Base-by-base conservation (phyloP, 805 yeast genomes). In the Starmerella roubikii region DNA sequence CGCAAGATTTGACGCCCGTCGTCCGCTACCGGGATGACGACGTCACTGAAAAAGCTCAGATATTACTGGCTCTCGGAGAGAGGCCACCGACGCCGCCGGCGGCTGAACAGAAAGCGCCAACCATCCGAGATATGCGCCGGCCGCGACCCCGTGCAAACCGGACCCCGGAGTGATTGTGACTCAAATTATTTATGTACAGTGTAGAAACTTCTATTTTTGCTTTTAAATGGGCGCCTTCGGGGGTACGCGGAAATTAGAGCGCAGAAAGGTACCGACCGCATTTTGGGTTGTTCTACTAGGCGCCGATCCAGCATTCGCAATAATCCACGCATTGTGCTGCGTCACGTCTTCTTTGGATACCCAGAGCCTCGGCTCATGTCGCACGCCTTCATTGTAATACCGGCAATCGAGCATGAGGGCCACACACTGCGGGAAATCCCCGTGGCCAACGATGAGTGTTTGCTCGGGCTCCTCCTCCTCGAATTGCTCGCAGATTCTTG, bases 221-320 rank as follows among this genome's bases (percentile, higher is more conserved):
- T n/a, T n/a, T n/a, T n/a, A n/a, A n/a, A 23, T 21, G 22, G 22
- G 9, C n/a, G 15, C n/a, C n/a, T n/a, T n/a, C n/a, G n/a, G n/a
- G n/a, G n/a, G n/a, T n/a, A n/a, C n/a, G n/a, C n/a, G n/a, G n/a
- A n/a, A 22, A 8, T 22, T 22, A 8, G 24, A 22, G 2, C 54
- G 36, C 10, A 50, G 36, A 32, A 43, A 51, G 3, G 44, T 15
- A 15, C 53, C 53, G 0, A 50, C 34, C 1, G 45, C 38, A 30
- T 78, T 85, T 30, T 82, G 60, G 0, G 93, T 78, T 10, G 82
- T 75, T 35, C 94, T 62, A 39, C 85, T 75, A 0, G 94, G 93
- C 43, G 82, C 79, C 4, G 71, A 71, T 30, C 67, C 70, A n/a
- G 69, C 54, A 7, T 60, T 54, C 3, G 66, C 58, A 15, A 69